Percentiles rank a stretch among this genome's conserved stretches.
These are phyloP conservation scores for Beta macrorhiza DNA, from an alignment of 179 eudicot genomes.

Conservation along the genomic window DNA sequence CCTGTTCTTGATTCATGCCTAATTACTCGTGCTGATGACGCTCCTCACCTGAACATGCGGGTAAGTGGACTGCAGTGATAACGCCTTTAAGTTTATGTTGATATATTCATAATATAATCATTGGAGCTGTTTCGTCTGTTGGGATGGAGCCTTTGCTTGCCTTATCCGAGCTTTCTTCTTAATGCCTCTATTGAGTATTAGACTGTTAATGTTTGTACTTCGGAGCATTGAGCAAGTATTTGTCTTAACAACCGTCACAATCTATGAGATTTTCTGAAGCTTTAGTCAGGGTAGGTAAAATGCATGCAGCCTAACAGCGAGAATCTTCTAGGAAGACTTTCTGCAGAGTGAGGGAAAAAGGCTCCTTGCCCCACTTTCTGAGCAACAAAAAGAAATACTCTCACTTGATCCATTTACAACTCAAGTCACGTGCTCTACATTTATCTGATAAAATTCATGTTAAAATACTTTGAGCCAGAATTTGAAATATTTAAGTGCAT, in stretches of 20 bases:
- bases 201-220: not conserved
- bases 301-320: not conserved
- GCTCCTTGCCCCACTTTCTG: not conserved
- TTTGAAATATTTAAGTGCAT: not conserved
- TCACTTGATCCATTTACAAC: not conserved
- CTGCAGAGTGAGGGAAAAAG: not conserved
- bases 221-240: not conserved
- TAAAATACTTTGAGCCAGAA: not conserved
- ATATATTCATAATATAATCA: not conserved
- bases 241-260: not conserved
- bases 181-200: not conserved
- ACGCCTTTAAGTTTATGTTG: conserved; percentile 13
- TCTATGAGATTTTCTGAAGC: not conserved
- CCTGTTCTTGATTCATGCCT: conserved; percentile 94
- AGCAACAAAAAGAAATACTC: not conserved
- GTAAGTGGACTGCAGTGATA: conserved; percentile 30
- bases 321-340: not conserved
- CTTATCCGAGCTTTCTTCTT: not conserved
- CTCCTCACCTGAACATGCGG: conserved; percentile 79
- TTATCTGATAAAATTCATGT: not conserved
- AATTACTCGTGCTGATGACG: conserved; percentile 87
- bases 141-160: not conserved
- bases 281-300: not conserved
- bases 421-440: not conserved
- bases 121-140: conserved; percentile 4